phyloP scores from a whole-genome alignment of 2,329 filamentous ascomycete genomes.

The Hansfordia pulvinata region DNA sequence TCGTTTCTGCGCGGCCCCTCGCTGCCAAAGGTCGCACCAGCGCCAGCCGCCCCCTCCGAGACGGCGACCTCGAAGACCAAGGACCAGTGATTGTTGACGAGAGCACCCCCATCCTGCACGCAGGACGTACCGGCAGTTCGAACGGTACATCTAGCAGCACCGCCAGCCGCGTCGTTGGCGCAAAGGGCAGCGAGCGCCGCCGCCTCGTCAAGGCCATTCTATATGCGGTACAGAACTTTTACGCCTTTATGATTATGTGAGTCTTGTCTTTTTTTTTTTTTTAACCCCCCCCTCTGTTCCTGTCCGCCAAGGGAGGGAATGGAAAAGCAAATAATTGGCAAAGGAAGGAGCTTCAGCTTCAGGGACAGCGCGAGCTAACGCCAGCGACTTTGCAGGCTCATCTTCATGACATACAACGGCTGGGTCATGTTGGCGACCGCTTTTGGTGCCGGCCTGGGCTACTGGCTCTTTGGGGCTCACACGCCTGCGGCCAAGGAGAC shows the following conservation, averaged over 20 bases:
- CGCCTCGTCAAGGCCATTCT: constrained; percentile 70
- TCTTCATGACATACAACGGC: constrained; percentile 99
- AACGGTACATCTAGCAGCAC: neutral
- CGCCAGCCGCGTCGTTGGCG: constrained; percentile 10
- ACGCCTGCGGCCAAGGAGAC: constrained; percentile 68
- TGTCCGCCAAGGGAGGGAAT: neutral
- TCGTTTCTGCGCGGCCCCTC: no score
- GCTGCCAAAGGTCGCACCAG: neutral
- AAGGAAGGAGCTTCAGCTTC: neutral
- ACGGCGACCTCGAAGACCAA: constrained; percentile 2
- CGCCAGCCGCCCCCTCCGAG: constrained; percentile 1
- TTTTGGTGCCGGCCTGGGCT: constrained; percentile 79
- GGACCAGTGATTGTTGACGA: constrained; percentile 45
- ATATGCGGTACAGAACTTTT: constrained; percentile 92
- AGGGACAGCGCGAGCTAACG: neutral
- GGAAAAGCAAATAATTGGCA: no score
- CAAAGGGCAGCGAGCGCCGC: constrained; percentile 49
- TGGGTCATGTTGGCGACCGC: constrained; percentile 92
- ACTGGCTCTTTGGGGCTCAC: constrained; percentile 63
- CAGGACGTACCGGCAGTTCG: constrained; percentile 54
- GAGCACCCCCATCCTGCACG: constrained; percentile 46
- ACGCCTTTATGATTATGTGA: constrained; percentile 99
- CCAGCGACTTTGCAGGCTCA: constrained; percentile 46
- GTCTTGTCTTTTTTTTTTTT: constrained; percentile 22
- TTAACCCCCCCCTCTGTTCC: neutral